Conservation (phyloP, 2,329 filamentous ascomycete species). For the Penicillium nordicum region DNA sequence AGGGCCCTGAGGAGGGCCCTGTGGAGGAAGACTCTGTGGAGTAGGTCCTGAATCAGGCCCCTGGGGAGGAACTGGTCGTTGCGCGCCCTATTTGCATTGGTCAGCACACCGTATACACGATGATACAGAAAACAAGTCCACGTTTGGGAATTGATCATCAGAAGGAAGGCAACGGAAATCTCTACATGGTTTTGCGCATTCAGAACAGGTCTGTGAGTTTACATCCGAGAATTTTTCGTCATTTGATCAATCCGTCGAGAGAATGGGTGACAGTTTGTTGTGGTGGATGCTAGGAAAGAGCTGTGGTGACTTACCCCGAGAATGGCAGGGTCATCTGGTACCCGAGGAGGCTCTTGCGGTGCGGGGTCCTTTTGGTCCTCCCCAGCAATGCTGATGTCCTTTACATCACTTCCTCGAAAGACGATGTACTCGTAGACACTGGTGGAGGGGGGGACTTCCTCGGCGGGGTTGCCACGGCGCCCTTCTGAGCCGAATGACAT, state of each 20-base stretch:
- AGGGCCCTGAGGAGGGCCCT: constrained; percentile 43
- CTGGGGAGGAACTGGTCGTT: constrained; percentile 38
- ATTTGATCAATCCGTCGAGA: constrained; percentile 31
- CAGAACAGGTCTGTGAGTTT: constrained; percentile 74
- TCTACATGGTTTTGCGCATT: constrained; percentile 97
- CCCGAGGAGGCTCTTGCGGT: constrained; percentile 69
- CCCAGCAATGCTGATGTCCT: constrained; percentile 92
- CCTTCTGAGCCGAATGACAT: constrained; percentile 92
- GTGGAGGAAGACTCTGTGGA: constrained; percentile 36
- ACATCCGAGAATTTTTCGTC: constrained; percentile 98
- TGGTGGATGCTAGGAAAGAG: constrained; percentile 5
- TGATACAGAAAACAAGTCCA: not conserved
- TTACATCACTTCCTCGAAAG: constrained; percentile 96
- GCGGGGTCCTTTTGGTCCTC: constrained; percentile 67
- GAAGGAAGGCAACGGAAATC: constrained; percentile 99
- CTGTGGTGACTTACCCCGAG: constrained; percentile 78
- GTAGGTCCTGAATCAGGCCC: constrained; percentile 14
- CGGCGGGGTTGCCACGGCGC: constrained; percentile 70
- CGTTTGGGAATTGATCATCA: constrained; percentile 55
- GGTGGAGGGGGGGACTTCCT: constrained; percentile 79
- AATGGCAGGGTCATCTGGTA: constrained; percentile 94
- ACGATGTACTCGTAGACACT: constrained; percentile 98
- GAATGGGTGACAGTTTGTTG: constrained; percentile 4
- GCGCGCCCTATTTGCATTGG: constrained; percentile 39
- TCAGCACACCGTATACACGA: constrained; percentile 18